Evolutionary conservation across 2,329 filamentous ascomycete genomes (phyloP).

Genomic region (Grosmannia serpens): DNA sequence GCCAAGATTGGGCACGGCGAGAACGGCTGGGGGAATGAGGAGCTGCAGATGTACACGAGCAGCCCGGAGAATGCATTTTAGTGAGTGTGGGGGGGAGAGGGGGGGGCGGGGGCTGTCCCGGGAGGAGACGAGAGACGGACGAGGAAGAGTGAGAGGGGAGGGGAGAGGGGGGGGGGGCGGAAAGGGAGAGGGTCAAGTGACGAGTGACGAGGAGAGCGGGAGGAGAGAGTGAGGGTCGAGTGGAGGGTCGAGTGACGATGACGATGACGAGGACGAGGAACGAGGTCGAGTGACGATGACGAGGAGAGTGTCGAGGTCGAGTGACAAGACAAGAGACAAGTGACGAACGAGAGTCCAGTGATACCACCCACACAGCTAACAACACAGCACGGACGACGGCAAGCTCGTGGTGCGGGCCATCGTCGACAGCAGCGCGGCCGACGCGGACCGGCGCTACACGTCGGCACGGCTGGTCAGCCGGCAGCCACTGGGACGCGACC

Average conservation of each 20-base stretch:
- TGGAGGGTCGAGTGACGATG: too few relatives aligned
- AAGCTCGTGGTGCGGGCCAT: slow-evolving; percentile 4
- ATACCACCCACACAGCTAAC: too few relatives aligned
- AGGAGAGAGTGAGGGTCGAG: too few relatives aligned
- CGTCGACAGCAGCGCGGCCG: background rate
- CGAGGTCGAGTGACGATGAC: too few relatives aligned
- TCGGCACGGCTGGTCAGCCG: slow-evolving; percentile 8
- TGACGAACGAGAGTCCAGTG: too few relatives aligned
- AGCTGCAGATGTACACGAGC: slow-evolving; percentile 5
- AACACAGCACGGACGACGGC: slow-evolving; percentile 1
- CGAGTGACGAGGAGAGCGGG: too few relatives aligned
- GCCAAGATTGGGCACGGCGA: slow-evolving; percentile 4
- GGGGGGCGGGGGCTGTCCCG: background rate
- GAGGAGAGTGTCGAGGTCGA: too few relatives aligned
- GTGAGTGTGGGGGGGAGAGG: background rate
- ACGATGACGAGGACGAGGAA: too few relatives aligned
- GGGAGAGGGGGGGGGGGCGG: too few relatives aligned
- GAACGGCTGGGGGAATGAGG: slow-evolving; percentile 8
- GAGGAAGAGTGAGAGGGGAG: too few relatives aligned
- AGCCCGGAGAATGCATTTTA: slow-evolving; percentile 4
- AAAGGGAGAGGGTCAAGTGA: too few relatives aligned
- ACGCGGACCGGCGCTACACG: slow-evolving; percentile 1
- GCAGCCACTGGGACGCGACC: slow-evolving; percentile 5
- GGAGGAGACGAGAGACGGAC: background rate
- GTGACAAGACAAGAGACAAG: too few relatives aligned